Evolutionary conservation across 2,329 filamentous ascomycete species (phyloP), one percentile per base, ranked within the genome.

Genomic region (Ustulina deusta): DNA sequence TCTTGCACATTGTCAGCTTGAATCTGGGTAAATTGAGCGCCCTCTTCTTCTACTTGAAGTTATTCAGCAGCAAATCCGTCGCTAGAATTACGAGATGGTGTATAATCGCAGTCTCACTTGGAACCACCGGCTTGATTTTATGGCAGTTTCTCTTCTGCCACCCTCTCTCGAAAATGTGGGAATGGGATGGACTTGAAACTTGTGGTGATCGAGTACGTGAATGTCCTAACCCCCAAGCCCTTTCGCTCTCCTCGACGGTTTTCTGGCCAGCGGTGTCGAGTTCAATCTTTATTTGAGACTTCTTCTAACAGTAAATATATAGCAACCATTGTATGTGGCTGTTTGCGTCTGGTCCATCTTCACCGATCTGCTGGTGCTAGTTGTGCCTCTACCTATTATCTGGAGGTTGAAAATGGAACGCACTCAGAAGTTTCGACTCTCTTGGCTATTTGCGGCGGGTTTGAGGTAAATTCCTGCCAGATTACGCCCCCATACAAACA

Each of bases 131-230:
- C 15, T 57, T 73, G 11, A n/a, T 73, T 29, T n/a, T 73, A 36
- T 73, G 69, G 68, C 67, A 73, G 36, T 71, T 71, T 42, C 58
- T 71, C 25, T 73, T 73, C 55, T 73, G 71, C 29, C 71, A 61
- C 7, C 71, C 71, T 3, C 63, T 73, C 15, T 55, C 27, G 20
- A 68, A 64, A 27, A 73, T 73, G 71, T 73, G 61, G 60, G 38
- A 69, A 64, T 70, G 65, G 68, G 63, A 66, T 22, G 71, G 71
- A n/a, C 59, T 73, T 22, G 67, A 73, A 32, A 69, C 42, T 15
- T 73, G 71, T 63, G 71, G 71, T 57, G 65, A 71, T 61, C 65
- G 71, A 17, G 70, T 72, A 69, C n/a, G 70, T 69, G 29, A 10
- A 59, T 36, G 7, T 44, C 25, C 5, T 48, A 48, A 46, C 15